Percentiles rank a stretch among this genome's conserved stretches.
These are phyloP conservation scores for Lactarius quietus DNA, from an alignment of 768 basidiomycete genomes.

Conservation along the genomic window DNA sequence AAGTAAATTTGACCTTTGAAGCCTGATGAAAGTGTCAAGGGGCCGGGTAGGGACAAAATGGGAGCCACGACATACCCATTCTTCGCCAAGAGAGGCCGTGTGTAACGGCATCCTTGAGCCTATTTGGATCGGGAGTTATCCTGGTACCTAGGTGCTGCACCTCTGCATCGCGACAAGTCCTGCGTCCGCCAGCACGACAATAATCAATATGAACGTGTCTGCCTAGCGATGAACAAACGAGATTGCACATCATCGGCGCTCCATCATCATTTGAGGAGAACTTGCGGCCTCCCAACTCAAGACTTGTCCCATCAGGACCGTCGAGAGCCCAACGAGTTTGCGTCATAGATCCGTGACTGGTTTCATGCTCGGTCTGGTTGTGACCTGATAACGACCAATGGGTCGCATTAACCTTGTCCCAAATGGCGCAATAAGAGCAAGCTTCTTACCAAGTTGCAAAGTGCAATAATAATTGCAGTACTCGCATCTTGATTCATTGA, in stretches of 20 bases:
- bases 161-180: no score
- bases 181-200: no score
- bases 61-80: no score
- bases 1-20: slow-evolving; percentile 44
- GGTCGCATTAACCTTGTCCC: no score
- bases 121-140: no score
- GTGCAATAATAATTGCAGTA: background rate
- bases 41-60: slow-evolving; percentile 18
- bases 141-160: no score
- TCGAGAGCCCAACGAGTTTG: slow-evolving; percentile 53
- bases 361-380: slow-evolving; percentile 54
- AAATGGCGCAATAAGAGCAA: no score
- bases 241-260: no score
- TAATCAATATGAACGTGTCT: slow-evolving; percentile 47
- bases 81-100: no score
- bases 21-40: slow-evolving; percentile 33
- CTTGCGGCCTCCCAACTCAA: slow-evolving; percentile 53
- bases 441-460: no score
- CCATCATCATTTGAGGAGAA: slow-evolving; percentile 41
- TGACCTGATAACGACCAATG: slow-evolving; percentile 40
- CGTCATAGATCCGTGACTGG: slow-evolving; percentile 60
- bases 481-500: background rate
- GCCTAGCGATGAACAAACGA: slow-evolving; percentile 46
- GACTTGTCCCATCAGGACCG: slow-evolving; percentile 43
- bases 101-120: no score